Conservation (phyloP, 202 grass and related monocot genomes). For the Zizania palustris region DNA sequence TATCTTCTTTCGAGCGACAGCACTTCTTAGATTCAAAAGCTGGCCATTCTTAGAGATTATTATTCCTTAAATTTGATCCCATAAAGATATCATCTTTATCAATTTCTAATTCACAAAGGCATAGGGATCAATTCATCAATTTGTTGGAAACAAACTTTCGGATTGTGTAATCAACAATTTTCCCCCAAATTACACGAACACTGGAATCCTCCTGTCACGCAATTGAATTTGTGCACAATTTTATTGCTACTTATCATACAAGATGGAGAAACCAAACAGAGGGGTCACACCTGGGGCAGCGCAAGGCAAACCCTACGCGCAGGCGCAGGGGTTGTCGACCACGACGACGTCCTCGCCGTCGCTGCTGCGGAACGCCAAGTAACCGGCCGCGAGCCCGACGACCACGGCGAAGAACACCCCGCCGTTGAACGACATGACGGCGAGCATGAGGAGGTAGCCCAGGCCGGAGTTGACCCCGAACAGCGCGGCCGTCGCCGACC, state of each 20-base stretch:
- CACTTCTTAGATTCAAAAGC: constrained; percentile 19
- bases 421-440: constrained; percentile 97
- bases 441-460: constrained; percentile 92
- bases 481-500: constrained; percentile 50
- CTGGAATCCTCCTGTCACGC: constrained; percentile 36
- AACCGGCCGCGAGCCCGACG: constrained; percentile 68
- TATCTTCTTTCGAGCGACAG: background rate
- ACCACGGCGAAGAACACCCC: constrained; percentile 81
- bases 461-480: constrained; percentile 85
- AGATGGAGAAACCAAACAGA: background rate
- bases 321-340: constrained; percentile 80
- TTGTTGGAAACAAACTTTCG: background rate
- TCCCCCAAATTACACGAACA: constrained; percentile 12
- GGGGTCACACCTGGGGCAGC: constrained; percentile 16
- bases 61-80: background rate
- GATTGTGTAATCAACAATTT: constrained; percentile 28
- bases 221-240: constrained; percentile 45
- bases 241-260: constrained; percentile 47
- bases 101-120: background rate
- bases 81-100: background rate
- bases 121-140: constrained; percentile 5
- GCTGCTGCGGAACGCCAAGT: constrained; percentile 79
- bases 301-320: constrained; percentile 51
- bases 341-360: constrained; percentile 72
- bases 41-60: background rate